Evolutionary conservation across 768 basidiomycete genomes (phyloP).

Genomic region (Calvatia gigantea): DNA sequence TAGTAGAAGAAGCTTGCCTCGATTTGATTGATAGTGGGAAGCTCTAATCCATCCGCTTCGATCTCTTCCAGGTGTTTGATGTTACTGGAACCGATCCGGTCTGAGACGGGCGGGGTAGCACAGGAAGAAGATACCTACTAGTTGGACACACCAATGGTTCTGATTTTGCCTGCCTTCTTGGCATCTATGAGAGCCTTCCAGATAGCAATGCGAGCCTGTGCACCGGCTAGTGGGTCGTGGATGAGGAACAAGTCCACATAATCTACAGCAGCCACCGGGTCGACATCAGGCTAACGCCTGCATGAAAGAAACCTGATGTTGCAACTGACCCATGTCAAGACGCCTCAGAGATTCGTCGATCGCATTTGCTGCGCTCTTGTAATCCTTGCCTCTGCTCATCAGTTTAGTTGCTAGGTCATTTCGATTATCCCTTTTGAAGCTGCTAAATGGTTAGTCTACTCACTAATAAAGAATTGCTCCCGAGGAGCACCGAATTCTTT

Average conservation of each 20-base stretch:
- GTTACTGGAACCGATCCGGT: slow-evolving; percentile 38
- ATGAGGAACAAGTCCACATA: slow-evolving; percentile 67
- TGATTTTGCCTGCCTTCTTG: slow-evolving; percentile 59
- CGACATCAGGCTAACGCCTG: not conserved
- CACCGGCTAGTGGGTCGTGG: slow-evolving; percentile 66
- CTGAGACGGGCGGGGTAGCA: too few species aligned
- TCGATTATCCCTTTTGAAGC: not conserved
- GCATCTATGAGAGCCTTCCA: slow-evolving; percentile 66
- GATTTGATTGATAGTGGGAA: slow-evolving; percentile 76
- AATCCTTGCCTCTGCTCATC: not conserved
- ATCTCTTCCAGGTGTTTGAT: slow-evolving; percentile 76
- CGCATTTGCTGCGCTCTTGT: slow-evolving; percentile 5
- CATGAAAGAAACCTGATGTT: not conserved
- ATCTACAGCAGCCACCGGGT: slow-evolving; percentile 15
- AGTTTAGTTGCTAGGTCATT: slow-evolving; percentile 11
- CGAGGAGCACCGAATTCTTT: slow-evolving; percentile 11
- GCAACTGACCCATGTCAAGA: slow-evolving; percentile 15
- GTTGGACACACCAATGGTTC: slow-evolving; percentile 76
- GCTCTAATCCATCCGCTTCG: slow-evolving; percentile 50
- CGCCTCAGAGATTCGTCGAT: slow-evolving; percentile 13
- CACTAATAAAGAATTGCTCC: slow-evolving; percentile 15
- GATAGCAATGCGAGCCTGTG: slow-evolving; percentile 59
- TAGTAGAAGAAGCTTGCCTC: slow-evolving; percentile 42
- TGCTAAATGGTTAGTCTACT: not conserved
- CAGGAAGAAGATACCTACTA: slow-evolving; percentile 44